Evolutionary conservation across 768 basidiomycete species (phyloP).

Genomic region (Hysterangium stoloniferum): DNA sequence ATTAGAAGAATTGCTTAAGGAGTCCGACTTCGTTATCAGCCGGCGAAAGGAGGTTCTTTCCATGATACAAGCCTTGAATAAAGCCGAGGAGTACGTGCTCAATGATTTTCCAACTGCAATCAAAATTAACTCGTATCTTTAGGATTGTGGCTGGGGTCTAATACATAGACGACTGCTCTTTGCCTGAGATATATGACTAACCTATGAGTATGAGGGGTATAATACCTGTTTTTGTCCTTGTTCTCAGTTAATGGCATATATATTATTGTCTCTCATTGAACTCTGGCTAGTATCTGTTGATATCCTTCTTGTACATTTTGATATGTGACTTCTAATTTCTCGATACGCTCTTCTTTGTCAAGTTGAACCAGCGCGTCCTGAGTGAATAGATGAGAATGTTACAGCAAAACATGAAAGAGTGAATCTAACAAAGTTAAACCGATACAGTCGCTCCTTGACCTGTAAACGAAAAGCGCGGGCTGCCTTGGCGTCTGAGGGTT

Average conservation of each 20-base stretch:
- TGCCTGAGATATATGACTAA: neutral
- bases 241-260: neutral
- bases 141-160: constrained; percentile 19
- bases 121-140: neutral
- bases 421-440: constrained; percentile 89
- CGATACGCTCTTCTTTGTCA: constrained; percentile 77
- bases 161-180: too few relatives aligned
- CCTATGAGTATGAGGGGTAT: constrained; percentile 4
- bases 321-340: constrained; percentile 91
- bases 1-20: constrained; percentile 90
- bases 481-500: constrained; percentile 47
- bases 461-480: constrained; percentile 72
- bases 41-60: constrained; percentile 90
- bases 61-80: constrained; percentile 92
- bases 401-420: constrained; percentile 6
- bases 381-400: neutral
- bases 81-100: constrained; percentile 83
- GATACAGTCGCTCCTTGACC: constrained; percentile 90
- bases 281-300: constrained; percentile 58
- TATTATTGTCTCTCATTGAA: constrained; percentile 20
- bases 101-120: neutral
- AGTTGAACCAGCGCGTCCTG: constrained; percentile 86
- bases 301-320: constrained; percentile 83
- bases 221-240: constrained; percentile 1
- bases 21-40: constrained; percentile 82